Conservation (phyloP, 768 basidiomycete genomes). For the Holtermanniella nyarrowii region DNA sequence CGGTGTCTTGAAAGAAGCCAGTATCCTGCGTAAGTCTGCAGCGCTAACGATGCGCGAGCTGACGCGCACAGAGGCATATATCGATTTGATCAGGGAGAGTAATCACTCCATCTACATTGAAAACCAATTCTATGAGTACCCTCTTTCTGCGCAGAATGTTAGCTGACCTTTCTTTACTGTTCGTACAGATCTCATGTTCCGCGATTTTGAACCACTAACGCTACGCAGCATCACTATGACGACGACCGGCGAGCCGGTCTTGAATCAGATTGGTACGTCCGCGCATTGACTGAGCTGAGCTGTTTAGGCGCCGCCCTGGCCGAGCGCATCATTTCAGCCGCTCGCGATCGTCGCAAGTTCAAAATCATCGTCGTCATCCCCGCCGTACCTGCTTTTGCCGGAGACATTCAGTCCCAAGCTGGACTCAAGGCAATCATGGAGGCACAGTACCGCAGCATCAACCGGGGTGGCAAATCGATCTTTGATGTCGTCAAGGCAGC, state of each 20-base stretch:
- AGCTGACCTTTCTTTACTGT: constrained; percentile 20
- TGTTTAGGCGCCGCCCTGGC: constrained; percentile 61
- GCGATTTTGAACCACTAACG: constrained; percentile 6
- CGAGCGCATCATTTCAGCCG: constrained; percentile 75
- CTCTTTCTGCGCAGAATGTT: neutral
- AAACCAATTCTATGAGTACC: constrained; percentile 42
- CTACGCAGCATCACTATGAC: constrained; percentile 63
- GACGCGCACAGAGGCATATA: constrained; percentile 51
- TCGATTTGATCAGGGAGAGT: constrained; percentile 62
- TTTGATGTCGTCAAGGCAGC: constrained; percentile 69
- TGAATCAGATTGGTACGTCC: constrained; percentile 59
- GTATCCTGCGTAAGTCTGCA: constrained; percentile 54
- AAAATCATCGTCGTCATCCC: constrained; percentile 81
- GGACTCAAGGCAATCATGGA: constrained; percentile 61
- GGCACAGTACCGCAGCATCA: constrained; percentile 62
- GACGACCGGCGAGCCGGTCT: constrained; percentile 53
- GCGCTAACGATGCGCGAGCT: neutral
- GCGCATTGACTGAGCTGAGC: neutral
- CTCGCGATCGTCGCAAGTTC: constrained; percentile 59
- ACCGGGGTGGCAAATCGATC: constrained; percentile 75
- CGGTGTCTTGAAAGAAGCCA: constrained; percentile 77
- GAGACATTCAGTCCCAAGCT: constrained; percentile 59
- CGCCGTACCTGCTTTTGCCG: constrained; percentile 81
- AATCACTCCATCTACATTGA: constrained; percentile 86
- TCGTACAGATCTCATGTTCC: no score